Base-by-base conservation (phyloP, 441 rosid species). In the Theobroma grandiflorum region DNA sequence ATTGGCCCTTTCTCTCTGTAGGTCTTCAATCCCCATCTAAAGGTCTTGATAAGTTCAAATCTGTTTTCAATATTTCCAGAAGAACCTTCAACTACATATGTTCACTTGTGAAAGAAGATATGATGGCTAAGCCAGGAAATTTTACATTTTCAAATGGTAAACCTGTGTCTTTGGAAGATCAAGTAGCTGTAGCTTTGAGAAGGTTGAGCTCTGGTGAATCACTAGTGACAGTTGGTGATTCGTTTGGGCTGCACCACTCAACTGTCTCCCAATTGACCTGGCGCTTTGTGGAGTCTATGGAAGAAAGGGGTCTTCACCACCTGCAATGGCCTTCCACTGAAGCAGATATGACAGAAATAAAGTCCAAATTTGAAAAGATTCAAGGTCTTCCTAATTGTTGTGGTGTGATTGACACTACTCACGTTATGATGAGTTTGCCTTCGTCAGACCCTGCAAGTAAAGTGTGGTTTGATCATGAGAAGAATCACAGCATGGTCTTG, bases 191-290 rank as follows among this genome's bases (percentile, higher is more conserved):
- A 69, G 92, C 96, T 69, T 78, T 92, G 78, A 86, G 93, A 81
- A 88, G 96, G 86, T 71, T 89, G 26, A 83, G 90, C 82, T 89
- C 94, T 8, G 94, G 96, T 16, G 89, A 88, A 4, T 91, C 96
- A 11, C 81, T 89, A 7, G 88, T 89, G 69, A 71, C 84, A 0
- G 82, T 91, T 64, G 96, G 91, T 11, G 92, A 91, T 78, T 84
- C 83, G 3, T 87, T 91, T 6, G 90, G 96, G 61, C 82, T 92
- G 73, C 89, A 79, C 78, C 94, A 89, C 86, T 88, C 92, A 4
- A 92, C 90, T 4, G 94, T 92, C 77, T 89, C 90, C 50, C 94
- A 92, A 86, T 90, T 90, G 55, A 91, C 96, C 50, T 92, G 94
- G 93, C 93, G 91, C 55, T 91, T 92, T 70, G 90, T 92, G 8